These are phyloP conservation scores for Diphasiastrum complanatum DNA, from an alignment of 83 land plant species.

Conservation along the genomic window DNA sequence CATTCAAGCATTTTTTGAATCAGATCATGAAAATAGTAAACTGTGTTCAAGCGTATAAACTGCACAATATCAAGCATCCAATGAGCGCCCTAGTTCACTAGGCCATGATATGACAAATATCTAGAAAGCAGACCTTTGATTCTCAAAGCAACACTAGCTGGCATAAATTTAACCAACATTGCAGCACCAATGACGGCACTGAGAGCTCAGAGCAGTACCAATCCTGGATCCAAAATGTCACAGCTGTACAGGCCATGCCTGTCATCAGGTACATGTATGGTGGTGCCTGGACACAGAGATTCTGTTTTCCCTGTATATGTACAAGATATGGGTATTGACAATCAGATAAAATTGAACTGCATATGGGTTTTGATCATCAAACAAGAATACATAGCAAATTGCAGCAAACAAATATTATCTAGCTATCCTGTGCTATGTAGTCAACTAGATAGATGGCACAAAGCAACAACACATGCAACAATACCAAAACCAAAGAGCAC, in stretches of 20 bases:
- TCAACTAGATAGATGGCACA: too few relatives aligned
- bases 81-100: background rate
- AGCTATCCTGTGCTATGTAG: too few relatives aligned
- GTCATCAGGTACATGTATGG: constrained; percentile 60
- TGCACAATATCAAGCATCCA: constrained; percentile 23
- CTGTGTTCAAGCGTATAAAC: constrained; percentile 51
- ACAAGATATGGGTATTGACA: too few relatives aligned
- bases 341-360: too few relatives aligned
- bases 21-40: constrained; percentile 74
- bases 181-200: background rate
- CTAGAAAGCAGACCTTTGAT: background rate
- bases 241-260: constrained; percentile 62
- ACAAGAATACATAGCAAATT: too few relatives aligned
- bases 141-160: constrained; percentile 2
- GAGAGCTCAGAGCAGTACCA: constrained; percentile 33
- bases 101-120: background rate
- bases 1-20: constrained; percentile 62
- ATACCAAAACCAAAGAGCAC: too few relatives aligned
- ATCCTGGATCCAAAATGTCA: constrained; percentile 67
- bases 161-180: background rate
- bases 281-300: constrained; percentile 45
- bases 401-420: too few relatives aligned
- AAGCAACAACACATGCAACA: too few relatives aligned
- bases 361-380: too few relatives aligned
- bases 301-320: constrained; percentile 55